These are phyloP conservation scores for Eragrostis curvula DNA, from an alignment of 176 grass and related monocot species.

Conservation along the genomic window DNA sequence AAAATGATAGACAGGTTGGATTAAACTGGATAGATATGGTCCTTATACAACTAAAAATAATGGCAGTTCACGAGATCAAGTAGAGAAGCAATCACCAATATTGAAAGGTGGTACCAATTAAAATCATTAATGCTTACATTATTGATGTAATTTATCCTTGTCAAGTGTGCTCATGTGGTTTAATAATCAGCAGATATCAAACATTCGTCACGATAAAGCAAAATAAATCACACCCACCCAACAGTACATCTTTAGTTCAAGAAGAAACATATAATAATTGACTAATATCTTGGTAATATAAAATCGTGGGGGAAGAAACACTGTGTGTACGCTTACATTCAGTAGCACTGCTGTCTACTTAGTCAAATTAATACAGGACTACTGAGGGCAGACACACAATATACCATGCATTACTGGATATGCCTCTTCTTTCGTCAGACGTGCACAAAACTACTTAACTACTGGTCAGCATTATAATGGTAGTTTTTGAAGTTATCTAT, in stretches of 20 bases:
- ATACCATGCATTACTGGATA: background rate
- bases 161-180: background rate
- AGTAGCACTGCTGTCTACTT: background rate
- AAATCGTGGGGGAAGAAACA: background rate
- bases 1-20: background rate
- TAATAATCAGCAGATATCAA: background rate
- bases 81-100: background rate
- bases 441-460: slow-evolving; percentile 12
- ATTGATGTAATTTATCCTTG: background rate
- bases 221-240: background rate
- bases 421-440: background rate
- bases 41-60: background rate
- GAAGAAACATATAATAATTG: background rate
- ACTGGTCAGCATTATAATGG: background rate
- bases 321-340: background rate
- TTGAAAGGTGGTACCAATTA: background rate
- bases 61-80: background rate
- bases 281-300: slow-evolving; percentile 21
- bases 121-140: background rate
- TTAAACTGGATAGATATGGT: background rate
- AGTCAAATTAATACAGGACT: background rate
- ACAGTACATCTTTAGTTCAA: background rate
- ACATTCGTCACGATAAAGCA: slow-evolving; percentile 4
- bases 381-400: background rate
- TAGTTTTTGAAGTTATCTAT: background rate